Percentiles rank a stretch among this genome's conserved stretches.
Conservation (phyloP, 2,329 filamentous ascomycete species). For the Herpotrichia juniperi region DNA sequence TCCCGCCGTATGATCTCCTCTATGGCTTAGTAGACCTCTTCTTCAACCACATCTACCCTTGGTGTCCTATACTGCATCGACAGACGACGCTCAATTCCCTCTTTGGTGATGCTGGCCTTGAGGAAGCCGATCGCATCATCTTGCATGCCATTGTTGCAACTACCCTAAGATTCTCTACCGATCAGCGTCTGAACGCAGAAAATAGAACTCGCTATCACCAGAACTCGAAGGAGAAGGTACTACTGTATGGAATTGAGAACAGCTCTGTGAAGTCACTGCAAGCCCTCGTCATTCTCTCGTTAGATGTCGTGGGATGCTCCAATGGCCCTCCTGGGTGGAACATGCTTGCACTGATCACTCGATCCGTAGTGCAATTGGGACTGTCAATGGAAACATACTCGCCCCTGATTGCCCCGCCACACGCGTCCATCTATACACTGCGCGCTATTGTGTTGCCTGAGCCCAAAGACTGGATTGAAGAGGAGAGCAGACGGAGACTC, state of each 20-base stretch:
- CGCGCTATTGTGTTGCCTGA: slow-evolving; percentile 85
- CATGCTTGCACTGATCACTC: slow-evolving; percentile 83
- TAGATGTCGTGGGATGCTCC: slow-evolving; percentile 84
- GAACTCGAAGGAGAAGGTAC: slow-evolving; percentile 81
- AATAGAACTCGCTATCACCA: slow-evolving; percentile 77
- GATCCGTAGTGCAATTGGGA: slow-evolving; percentile 86
- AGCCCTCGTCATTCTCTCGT: slow-evolving; percentile 82
- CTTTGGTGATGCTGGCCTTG: slow-evolving; percentile 73
- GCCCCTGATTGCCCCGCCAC: slow-evolving; percentile 76
- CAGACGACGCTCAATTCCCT: slow-evolving; percentile 80
- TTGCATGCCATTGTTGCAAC: slow-evolving; percentile 90
- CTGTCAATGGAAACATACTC: slow-evolving; percentile 84
- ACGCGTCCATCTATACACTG: slow-evolving; percentile 86
- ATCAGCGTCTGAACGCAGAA: slow-evolving; percentile 74
- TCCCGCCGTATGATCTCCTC: slow-evolving; percentile 65
- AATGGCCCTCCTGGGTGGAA: slow-evolving; percentile 95
- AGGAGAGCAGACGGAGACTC: slow-evolving; percentile 80
- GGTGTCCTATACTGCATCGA: slow-evolving; percentile 88
- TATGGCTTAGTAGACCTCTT: slow-evolving; percentile 67
- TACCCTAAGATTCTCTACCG: slow-evolving; percentile 81
- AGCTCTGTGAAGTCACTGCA: slow-evolving; percentile 88
- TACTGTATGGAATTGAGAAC: slow-evolving; percentile 87
- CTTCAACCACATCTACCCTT: slow-evolving; percentile 69
- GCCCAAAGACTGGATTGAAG: slow-evolving; percentile 83
- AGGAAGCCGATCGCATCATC: slow-evolving; percentile 81